phyloP scores from a whole-genome alignment of 1,284 basidiomycete species.

The Sporisorium reilianum region DNA sequence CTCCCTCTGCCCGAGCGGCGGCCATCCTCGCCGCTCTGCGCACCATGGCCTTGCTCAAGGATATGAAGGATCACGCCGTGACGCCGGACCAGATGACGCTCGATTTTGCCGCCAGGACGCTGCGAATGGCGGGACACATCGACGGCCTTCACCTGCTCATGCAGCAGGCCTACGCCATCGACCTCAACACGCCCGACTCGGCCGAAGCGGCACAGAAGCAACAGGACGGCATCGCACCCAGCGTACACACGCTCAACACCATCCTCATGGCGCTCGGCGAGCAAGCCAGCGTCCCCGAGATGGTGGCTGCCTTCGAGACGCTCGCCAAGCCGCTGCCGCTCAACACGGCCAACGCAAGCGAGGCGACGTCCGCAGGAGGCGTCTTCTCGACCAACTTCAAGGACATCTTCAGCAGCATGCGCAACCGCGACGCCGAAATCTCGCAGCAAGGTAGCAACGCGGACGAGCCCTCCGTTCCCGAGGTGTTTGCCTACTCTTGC shows the following conservation, averaged over 20 bases:
- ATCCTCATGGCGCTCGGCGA: constrained; percentile 67
- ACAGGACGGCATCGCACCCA: constrained; percentile 30
- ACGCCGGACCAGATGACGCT: constrained; percentile 53
- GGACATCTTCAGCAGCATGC: constrained; percentile 45
- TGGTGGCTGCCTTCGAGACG: constrained; percentile 65
- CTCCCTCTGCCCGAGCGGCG: constrained; percentile 40
- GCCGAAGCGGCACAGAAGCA: constrained; percentile 9
- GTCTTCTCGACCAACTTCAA: constrained; percentile 47
- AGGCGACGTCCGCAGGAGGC: constrained; percentile 17
- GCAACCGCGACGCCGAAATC: constrained; percentile 19
- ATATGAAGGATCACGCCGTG: constrained; percentile 55
- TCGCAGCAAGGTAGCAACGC: constrained; percentile 10
- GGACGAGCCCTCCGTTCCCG: constrained; percentile 16
- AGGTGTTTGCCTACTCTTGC: constrained; percentile 30
- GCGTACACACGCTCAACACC: constrained; percentile 64
- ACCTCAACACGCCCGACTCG: constrained; percentile 55
- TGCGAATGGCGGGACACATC: constrained; percentile 61
- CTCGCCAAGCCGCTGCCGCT: constrained; percentile 54
- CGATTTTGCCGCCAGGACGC: constrained; percentile 56
- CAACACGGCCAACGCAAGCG: constrained; percentile 3
- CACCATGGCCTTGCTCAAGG: constrained; percentile 51
- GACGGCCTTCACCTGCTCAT: constrained; percentile 55
- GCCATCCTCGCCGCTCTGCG: constrained; percentile 52
- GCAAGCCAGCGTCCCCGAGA: constrained; percentile 60
- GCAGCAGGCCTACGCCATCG: constrained; percentile 60